These are phyloP conservation scores for Brassica balearica DNA, from an alignment of 441 rosid genomes.

Conservation along the genomic window DNA sequence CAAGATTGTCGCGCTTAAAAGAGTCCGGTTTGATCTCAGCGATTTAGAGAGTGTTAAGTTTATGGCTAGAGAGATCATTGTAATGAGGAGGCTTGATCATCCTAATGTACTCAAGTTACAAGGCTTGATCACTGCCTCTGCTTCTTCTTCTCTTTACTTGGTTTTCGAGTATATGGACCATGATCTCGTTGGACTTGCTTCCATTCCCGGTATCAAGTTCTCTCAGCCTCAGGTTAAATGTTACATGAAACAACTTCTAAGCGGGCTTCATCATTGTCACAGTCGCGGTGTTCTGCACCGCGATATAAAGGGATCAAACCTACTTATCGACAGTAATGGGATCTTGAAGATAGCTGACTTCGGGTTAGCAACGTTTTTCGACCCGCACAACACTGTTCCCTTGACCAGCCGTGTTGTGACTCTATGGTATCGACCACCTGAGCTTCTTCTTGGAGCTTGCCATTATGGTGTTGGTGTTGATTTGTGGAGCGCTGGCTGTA, in stretches of 20 bases:
- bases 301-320: constrained; percentile 71
- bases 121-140: constrained; percentile 67
- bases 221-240: constrained; percentile 69
- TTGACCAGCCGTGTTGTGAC: constrained; percentile 80
- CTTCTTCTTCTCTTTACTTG: constrained; percentile 70
- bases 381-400: constrained; percentile 60
- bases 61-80: constrained; percentile 73
- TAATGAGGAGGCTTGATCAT: constrained; percentile 65
- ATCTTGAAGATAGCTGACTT: constrained; percentile 71
- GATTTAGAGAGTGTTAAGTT: constrained; percentile 74
- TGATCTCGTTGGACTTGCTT: constrained; percentile 71
- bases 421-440: constrained; percentile 76
- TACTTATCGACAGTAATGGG: constrained; percentile 62
- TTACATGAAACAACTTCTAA: constrained; percentile 62
- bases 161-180: constrained; percentile 73
- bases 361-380: constrained; percentile 67
- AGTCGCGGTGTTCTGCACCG: constrained; percentile 62
- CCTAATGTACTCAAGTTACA: constrained; percentile 67
- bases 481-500: constrained; percentile 74
- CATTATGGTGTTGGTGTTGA: constrained; percentile 73
- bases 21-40: constrained; percentile 69
- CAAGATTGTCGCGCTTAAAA: constrained; percentile 69
- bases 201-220: constrained; percentile 63
- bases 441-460: constrained; percentile 77
- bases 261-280: constrained; percentile 74